Base-by-base conservation (phyloP, 2,329 filamentous ascomycete species). In the Claviceps humidiphila region DNA sequence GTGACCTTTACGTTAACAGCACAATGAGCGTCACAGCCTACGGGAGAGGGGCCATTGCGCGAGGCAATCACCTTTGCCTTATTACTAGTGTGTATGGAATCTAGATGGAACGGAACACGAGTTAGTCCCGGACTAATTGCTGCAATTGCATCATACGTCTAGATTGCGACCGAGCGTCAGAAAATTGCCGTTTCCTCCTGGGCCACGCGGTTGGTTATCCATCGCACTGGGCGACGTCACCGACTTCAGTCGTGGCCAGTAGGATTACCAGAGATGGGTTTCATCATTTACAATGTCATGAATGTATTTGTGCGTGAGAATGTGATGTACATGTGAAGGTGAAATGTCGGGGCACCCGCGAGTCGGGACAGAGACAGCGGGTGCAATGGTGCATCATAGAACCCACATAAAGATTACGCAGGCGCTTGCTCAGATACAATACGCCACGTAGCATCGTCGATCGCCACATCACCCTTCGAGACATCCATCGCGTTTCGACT, bases 221-320 rank as follows among this genome's bases (percentile, higher is more conserved):
- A 39, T 41, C 51, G 54, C 53, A 54, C 64, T 66, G 63, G 51
- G 20, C 47, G 64, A 53, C 57, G 37, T 41, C 48, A 39, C 48
- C 55, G 52, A 58, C 57, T 52, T 47, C 66, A 55, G 54, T 52
- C 60, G 59, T 58, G 60, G 60, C 58, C 55, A 55, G 54, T 70
- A 67, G 66, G 68, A 64, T 70, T 71, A 71, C 68, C 68, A 71
- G 68, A 71, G 69, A 68, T 63, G 67, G 62, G 59, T 57, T 58
- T 70, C 68, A 69, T 70, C 67, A 66, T 50, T 6, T n/a, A 49
- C 44, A 37, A 26, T 9, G 26, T 34, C 20, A 5, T 9, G 13
- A 30, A 8, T 20, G 24, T 20, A 9, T 17, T 30, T 34, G 44
- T 46, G 24, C 34, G 17, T 11, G 30, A 11, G 30, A 34, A 11